These are phyloP conservation scores for Xylaria arbuscula DNA, from an alignment of 2,329 filamentous ascomycete species.

Conservation along the genomic window DNA sequence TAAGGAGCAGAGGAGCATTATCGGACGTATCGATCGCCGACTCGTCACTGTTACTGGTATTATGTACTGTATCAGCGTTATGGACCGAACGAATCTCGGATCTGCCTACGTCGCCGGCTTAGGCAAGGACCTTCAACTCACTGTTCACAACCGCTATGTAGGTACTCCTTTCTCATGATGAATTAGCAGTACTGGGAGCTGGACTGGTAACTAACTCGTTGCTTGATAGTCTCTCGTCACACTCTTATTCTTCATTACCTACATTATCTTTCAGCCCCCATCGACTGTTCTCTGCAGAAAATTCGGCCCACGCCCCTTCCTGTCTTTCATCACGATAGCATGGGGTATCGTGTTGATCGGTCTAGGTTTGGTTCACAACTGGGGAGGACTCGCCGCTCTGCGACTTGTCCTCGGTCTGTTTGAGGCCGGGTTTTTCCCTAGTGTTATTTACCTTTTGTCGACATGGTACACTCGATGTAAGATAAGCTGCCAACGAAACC, in stretches of 20 bases:
- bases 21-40: slow-evolving; percentile 74
- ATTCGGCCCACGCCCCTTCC: slow-evolving; percentile 69
- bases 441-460: slow-evolving; percentile 74
- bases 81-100: slow-evolving; percentile 82
- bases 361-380: slow-evolving; percentile 70
- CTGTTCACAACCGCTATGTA: slow-evolving; percentile 54
- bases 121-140: slow-evolving; percentile 59
- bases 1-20: slow-evolving; percentile 73
- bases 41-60: slow-evolving; percentile 70
- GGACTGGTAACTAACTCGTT: slow-evolving; percentile 19
- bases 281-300: slow-evolving; percentile 76
- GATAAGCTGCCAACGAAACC: slow-evolving; percentile 5
- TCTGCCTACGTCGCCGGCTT: slow-evolving; percentile 77
- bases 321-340: slow-evolving; percentile 64
- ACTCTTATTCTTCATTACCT: slow-evolving; percentile 79
- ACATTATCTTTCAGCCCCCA: slow-evolving; percentile 77
- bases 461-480: slow-evolving; percentile 77
- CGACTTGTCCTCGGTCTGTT: slow-evolving; percentile 71
- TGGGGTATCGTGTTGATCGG: slow-evolving; percentile 74
- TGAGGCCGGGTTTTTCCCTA: slow-evolving; percentile 77
- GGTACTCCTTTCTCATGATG: slow-evolving; percentile 10
- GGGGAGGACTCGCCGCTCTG: slow-evolving; percentile 63
- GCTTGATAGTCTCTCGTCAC: slow-evolving; percentile 66
- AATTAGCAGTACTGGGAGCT: not conserved
- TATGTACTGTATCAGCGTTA: slow-evolving; percentile 80